A percentile compares a stretch with the other conserved stretches of the same genome.
Conservation (phyloP, 495 filamentous ascomycete species). For the Tuber calosporum region DNA sequence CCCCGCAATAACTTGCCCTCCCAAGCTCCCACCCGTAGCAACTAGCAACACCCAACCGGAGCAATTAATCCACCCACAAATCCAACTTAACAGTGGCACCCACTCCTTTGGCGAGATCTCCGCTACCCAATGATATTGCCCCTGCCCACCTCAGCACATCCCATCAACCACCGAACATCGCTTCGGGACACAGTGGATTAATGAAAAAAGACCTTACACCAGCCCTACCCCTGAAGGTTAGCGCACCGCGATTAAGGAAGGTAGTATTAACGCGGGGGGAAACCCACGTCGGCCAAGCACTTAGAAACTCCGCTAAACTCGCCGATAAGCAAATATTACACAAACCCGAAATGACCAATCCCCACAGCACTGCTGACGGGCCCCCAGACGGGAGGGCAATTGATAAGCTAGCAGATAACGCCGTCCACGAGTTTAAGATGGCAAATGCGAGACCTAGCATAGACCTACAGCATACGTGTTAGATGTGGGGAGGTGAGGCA, state of each 20-base stretch:
- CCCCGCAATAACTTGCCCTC: constrained; percentile 48
- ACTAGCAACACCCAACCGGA: constrained; percentile 58
- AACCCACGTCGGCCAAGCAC: constrained; percentile 60
- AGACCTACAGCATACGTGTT: constrained; percentile 33
- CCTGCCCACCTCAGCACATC: constrained; percentile 34
- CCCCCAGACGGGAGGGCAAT: constrained; percentile 52
- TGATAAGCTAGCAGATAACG: constrained; percentile 50
- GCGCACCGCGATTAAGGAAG: background rate
- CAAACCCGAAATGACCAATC: constrained; percentile 60
- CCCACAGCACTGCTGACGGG: constrained; percentile 53
- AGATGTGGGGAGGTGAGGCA: background rate
- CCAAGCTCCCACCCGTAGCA: constrained; percentile 36
- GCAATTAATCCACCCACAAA: constrained; percentile 69
- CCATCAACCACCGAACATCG: background rate
- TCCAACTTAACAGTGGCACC: constrained; percentile 59
- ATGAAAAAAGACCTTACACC: constrained; percentile 34
- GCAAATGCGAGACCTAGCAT: constrained; percentile 57
- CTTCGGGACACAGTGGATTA: background rate
- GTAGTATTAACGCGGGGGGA: constrained; percentile 1
- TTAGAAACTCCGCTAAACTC: constrained; percentile 65
- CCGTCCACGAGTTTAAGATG: constrained; percentile 57
- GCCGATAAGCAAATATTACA: constrained; percentile 66
- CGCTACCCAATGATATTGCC: constrained; percentile 72
- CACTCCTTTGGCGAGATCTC: constrained; percentile 55
- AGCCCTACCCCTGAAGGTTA: constrained; percentile 41